A percentile compares a stretch with the other conserved stretches of the same genome.
phyloP scores from a whole-genome alignment of 345 rosid genomes.

The Firmiana major region DNA sequence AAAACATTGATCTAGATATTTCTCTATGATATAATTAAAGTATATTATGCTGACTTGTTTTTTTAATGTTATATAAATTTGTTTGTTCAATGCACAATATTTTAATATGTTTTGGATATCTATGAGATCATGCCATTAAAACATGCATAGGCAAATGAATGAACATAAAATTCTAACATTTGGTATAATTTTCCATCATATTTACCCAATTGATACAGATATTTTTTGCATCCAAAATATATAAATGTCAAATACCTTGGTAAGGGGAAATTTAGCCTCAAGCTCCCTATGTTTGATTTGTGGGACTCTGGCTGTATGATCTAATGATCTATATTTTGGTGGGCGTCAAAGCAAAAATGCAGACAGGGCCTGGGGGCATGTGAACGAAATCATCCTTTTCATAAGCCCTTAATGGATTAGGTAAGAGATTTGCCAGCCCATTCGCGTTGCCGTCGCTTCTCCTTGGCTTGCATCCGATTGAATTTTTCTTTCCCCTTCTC shows the following conservation, averaged over 20 bases:
- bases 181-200: not conserved
- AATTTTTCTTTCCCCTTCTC: slow-evolving; percentile 97
- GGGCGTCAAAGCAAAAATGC: not conserved
- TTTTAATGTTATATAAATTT: too few species aligned
- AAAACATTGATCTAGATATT: too few species aligned
- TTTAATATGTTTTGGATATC: too few species aligned
- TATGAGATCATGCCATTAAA: too few species aligned
- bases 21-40: too few species aligned
- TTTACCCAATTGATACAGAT: not conserved
- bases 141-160: not conserved
- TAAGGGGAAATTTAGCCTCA: not conserved
- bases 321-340: not conserved
- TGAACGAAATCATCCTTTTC: slow-evolving; percentile 8
- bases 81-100: too few species aligned
- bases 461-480: slow-evolving; percentile 87
- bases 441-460: slow-evolving; percentile 73
- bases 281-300: not conserved
- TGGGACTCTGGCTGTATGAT: not conserved
- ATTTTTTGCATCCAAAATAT: not conserved
- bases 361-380: not conserved
- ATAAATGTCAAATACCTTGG: not conserved
- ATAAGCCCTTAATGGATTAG: slow-evolving; percentile 28
- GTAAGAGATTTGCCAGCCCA: slow-evolving; percentile 96
- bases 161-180: not conserved
- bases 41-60: too few species aligned